Evolutionary conservation across 305 asterid species (phyloP).

Genomic region (Andrographis paniculata): DNA sequence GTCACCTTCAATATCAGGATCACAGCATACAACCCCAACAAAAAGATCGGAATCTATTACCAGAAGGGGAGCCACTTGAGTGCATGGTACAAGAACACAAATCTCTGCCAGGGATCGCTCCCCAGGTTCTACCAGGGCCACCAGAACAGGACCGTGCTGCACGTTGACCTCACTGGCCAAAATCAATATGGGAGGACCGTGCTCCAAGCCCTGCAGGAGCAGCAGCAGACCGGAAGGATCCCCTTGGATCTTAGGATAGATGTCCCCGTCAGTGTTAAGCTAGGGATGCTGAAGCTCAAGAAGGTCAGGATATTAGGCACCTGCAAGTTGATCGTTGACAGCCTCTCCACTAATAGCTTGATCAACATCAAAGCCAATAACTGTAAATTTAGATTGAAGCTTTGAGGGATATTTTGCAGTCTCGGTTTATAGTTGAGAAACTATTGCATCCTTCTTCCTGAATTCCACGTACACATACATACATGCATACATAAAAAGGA

Average conservation of each 20-base stretch:
- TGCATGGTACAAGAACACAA: conserved; percentile 71
- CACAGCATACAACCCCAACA: conserved; percentile 71
- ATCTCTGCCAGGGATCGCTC: conserved; percentile 66
- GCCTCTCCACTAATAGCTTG: conserved; percentile 55
- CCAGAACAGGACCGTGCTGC: conserved; percentile 55
- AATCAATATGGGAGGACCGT: conserved; percentile 60
- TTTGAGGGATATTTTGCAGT: no score
- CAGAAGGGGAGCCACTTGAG: conserved; percentile 75
- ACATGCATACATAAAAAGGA: no score
- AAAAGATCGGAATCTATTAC: conserved; percentile 78
- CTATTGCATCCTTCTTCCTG: no score
- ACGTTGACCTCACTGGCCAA: conserved; percentile 54
- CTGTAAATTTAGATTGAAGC: conserved; percentile 62
- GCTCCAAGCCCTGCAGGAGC: conserved; percentile 73
- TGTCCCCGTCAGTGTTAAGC: conserved; percentile 66
- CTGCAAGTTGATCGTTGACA: conserved; percentile 77
- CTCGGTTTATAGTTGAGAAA: no score
- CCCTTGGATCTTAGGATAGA: conserved; percentile 76
- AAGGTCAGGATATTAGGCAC: conserved; percentile 60
- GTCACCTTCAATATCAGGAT: conserved; percentile 63
- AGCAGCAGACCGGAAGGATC: conserved; percentile 73
- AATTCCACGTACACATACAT: no score
- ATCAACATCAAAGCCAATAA: conserved; percentile 65
- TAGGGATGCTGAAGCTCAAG: conserved; percentile 60
- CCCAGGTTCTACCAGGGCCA: conserved; percentile 86